Base-by-base conservation (phyloP, 352 stramenopile genomes). In the Elongisporangium prolatum region DNA sequence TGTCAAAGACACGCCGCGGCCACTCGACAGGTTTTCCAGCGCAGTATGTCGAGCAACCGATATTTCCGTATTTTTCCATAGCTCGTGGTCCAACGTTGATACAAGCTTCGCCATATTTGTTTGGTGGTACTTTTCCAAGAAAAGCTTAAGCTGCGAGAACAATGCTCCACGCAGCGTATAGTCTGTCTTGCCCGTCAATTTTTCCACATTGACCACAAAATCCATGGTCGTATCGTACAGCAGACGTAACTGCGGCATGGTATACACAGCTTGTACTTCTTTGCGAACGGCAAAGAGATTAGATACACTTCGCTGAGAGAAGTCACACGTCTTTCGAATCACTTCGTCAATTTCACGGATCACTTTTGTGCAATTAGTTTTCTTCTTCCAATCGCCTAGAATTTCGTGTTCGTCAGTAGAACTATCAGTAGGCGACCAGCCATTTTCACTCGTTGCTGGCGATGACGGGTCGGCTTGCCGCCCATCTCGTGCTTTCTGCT, bases 41-140 rank as follows among this genome's bases (percentile, higher is more conserved):
- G 82, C 83, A 64, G 83, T 82, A 77, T 98, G 95, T 28, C 95
- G 73, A 38, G 86, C 74, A n/a, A 89, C 72, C 4, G 91, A 97
- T 54, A 98, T 91, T 70, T 97, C 80, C 24, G 74, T 95, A 54
- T 97, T 97, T 55, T 96, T 93, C 96, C 96, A 98, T 53, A 96
- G 67, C 68, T 98, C 96, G 52, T 95, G 91, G 71, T 98, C 93
- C 18, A 98, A 77, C 3, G 94, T 97, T 44, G 91, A 95, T n/a
- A 97, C 91, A 48, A 98, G 68, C 49, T 92, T 90, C 21, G 82
- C 88, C 70, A 97, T 93, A 54, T 98, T 95, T 9, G 76, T 71
- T 61, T 98, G 82, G 65, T 98, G 96, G 51, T 96, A 93, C 50
- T 93, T 95, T 62, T 98, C 93, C n/a, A 98, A 63, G 67, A 98